Conservation (phyloP, 2,329 filamentous ascomycete genomes). For the Fusarium lyarnte region DNA sequence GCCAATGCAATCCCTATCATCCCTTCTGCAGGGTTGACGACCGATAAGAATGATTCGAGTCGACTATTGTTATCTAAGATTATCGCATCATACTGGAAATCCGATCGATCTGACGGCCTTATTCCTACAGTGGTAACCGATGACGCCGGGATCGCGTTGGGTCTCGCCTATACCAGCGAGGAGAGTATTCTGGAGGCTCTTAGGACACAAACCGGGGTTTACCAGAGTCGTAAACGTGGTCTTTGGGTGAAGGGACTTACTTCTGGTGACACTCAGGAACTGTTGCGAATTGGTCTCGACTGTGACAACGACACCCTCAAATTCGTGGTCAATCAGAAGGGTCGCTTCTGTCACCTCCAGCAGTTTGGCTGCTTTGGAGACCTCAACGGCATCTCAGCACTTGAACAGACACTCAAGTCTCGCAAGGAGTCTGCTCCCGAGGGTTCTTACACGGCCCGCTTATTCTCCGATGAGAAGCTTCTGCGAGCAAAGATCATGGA, state of each 20-base stretch:
- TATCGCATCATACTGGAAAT: conserved; percentile 78
- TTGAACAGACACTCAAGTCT: conserved; percentile 86
- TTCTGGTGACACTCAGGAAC: conserved; percentile 91
- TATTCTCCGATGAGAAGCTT: conserved; percentile 92
- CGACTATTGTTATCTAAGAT: conserved; percentile 71
- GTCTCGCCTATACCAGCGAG: conserved; percentile 92
- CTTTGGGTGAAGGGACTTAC: conserved; percentile 97
- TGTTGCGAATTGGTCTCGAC: conserved; percentile 85
- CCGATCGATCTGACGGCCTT: conserved; percentile 84
- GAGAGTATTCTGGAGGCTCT: conserved; percentile 90
- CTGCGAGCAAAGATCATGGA: conserved; percentile 97
- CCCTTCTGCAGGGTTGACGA: conserved; percentile 74
- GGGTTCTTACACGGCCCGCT: conserved; percentile 91
- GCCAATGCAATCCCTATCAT: conserved; percentile 76
- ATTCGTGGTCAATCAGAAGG: conserved; percentile 90
- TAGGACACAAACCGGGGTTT: conserved; percentile 81
- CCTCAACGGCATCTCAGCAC: conserved; percentile 79
- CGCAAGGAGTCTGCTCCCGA: conserved; percentile 84
- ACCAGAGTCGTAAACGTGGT: conserved; percentile 94
- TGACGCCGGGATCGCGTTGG: conserved; percentile 83
- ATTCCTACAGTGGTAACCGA: conserved; percentile 92
- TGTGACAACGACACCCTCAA: conserved; percentile 94
- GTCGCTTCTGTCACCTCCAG: conserved; percentile 92
- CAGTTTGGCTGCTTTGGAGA: conserved; percentile 94
- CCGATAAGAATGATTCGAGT: conserved; percentile 68